Base-by-base conservation (phyloP, 257 asterid genomes). In the Thymus quinquecostatus region DNA sequence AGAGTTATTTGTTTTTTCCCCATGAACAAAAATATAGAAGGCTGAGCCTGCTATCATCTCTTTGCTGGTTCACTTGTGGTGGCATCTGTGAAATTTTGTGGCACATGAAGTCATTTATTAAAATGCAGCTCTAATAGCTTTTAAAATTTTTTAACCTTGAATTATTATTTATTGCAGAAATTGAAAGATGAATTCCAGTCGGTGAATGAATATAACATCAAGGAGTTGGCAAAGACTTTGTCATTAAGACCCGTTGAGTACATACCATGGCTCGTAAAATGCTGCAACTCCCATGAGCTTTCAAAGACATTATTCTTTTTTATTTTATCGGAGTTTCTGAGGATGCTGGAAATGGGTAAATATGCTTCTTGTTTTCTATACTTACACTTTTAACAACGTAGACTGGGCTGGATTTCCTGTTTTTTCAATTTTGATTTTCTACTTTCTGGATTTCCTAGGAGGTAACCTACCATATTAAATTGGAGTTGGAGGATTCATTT, bases 241-340 rank as follows among this genome's bases (percentile, higher is more conserved):
- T 71, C 77, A 36, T 45, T 30, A 66, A 79, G 66, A 60, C 85
- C 84, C 50, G 87, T 77, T 54, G 91, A 83, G 40, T 76, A 84
- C 77, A 75, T 89, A 69, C 84, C 83, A 38, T 89, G 98, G 98
- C 86, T 95, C 69, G 80, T 79, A 51, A 80, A 83, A 50, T 89
- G 97, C 88, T 85, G 90, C 88, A 85, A 76, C 68, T 68, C 84
- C 54, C 76, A 78, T 53, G 89, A 88, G 77, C 69, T 76, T 54
- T 91, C 99, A 21, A 91, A 81, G 88, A 76, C 89, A 47, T 73
- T 92, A 54, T 83, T 85, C 82, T 84, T 86, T 67, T 82, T 89
- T 78, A 73, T 95, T 56, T 64, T 95, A 70, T 75, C 86, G 80
- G 89, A 88, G 82, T 86, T 92, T 27, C 72, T 83, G 82, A 76